phyloP scores from a whole-genome alignment of 2,329 filamentous ascomycete genomes.

The Neocatenulostroma microsporum region DNA sequence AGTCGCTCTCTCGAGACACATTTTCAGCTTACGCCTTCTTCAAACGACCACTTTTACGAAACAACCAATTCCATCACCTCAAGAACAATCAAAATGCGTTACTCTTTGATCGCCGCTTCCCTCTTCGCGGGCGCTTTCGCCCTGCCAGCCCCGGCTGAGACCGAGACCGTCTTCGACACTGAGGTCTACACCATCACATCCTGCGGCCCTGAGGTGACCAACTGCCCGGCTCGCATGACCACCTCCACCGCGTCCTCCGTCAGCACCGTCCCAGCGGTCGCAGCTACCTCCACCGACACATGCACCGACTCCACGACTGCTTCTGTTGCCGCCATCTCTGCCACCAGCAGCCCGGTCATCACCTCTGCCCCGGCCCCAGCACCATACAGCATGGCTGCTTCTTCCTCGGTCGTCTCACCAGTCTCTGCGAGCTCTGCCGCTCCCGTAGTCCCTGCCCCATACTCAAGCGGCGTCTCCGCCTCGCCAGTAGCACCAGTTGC shows the following conservation, averaged over 20 bases:
- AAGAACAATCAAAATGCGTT: constrained; percentile 7
- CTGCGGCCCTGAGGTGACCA: constrained; percentile 10
- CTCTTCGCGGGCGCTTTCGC: constrained; percentile 10
- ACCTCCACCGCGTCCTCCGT: constrained; percentile 4
- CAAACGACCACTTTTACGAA: too few relatives aligned
- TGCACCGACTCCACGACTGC: not conserved
- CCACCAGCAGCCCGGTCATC: not conserved
- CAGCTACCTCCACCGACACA: not conserved
- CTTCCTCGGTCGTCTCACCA: not conserved
- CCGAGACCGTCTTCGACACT: constrained; percentile 12
- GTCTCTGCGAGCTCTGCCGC: not conserved
- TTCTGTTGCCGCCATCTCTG: not conserved
- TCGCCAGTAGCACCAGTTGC: too few relatives aligned
- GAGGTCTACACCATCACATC: constrained; percentile 8
- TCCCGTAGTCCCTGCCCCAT: not conserved
- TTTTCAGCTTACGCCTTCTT: constrained; percentile 1
- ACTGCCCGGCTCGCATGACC: constrained; percentile 4
- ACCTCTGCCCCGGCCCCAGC: constrained; percentile 2
- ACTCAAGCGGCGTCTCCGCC: not conserved
- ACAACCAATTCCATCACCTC: not conserved
- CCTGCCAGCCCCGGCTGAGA: constrained; percentile 6
- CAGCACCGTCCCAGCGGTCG: constrained; percentile 1
- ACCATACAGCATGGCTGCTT: not conserved
- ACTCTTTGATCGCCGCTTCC: constrained; percentile 7
- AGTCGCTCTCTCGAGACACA: not conserved